These are phyloP conservation scores for Entomortierella beljakovae DNA, from an alignment of 192 early-diverging fungal species.

Conservation along the genomic window DNA sequence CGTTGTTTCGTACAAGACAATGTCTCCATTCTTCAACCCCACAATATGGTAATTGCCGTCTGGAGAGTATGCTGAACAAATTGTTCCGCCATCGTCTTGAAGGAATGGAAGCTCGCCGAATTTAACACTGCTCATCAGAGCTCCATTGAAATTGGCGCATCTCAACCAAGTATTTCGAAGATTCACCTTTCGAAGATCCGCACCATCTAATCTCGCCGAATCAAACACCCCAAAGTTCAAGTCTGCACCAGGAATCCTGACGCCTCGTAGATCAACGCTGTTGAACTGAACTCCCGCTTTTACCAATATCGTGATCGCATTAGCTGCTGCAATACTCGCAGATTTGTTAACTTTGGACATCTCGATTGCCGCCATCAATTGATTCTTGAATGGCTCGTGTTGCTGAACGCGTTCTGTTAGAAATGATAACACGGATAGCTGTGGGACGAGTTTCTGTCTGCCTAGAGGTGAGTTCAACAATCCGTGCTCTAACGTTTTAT, in stretches of 20 bases:
- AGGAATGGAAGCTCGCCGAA: slow-evolving; percentile 6
- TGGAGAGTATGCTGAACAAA: not conserved
- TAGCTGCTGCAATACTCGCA: not conserved
- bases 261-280: slow-evolving; percentile 3
- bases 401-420: not conserved
- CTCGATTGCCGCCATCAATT: not conserved
- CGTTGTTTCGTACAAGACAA: too few relatives aligned
- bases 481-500: not conserved
- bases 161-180: slow-evolving; percentile 9
- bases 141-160: not conserved
- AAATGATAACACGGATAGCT: slow-evolving; percentile 4
- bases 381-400: not conserved
- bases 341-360: not conserved
- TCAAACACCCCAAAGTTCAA: slow-evolving; percentile 10
- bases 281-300: slow-evolving; percentile 8
- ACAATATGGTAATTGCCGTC: too few relatives aligned
- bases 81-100: not conserved
- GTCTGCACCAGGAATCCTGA: slow-evolving; percentile 13
- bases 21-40: too few relatives aligned
- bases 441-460: not conserved
- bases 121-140: not conserved
- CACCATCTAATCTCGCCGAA: slow-evolving; percentile 6
- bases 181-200: not conserved
- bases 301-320: slow-evolving; percentile 16
- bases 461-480: not conserved